phyloP scores from a whole-genome alignment of 805 yeast genomes.

The Lachancea quebecensis region DNA sequence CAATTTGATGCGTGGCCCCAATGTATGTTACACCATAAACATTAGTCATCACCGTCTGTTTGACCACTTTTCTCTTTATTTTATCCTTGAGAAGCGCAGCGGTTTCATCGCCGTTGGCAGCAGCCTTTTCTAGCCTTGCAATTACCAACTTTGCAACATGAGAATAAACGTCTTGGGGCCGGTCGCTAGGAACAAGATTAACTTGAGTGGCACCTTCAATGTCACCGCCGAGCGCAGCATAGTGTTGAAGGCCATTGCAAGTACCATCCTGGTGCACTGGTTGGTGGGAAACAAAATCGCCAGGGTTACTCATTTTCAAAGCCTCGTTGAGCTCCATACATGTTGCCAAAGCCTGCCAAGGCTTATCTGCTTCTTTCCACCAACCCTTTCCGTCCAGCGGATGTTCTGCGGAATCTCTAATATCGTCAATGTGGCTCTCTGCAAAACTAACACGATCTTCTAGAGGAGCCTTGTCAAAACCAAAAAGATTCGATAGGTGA shows the following conservation, averaged over 20 bases:
- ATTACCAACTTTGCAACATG: constrained; percentile 62
- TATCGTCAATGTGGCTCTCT: constrained; percentile 48
- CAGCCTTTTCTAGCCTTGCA: constrained; percentile 46
- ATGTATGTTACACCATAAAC: constrained; percentile 94
- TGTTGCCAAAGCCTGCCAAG: constrained; percentile 74
- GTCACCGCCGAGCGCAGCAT: constrained; percentile 85
- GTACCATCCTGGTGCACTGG: constrained; percentile 87
- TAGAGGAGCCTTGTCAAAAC: constrained; percentile 66
- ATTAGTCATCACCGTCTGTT: constrained; percentile 97
- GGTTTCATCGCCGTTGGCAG: constrained; percentile 44
- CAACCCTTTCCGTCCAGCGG: constrained; percentile 54
- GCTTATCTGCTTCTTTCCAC: constrained; percentile 74
- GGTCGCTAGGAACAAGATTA: constrained; percentile 60
- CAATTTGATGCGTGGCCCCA: constrained; percentile 88
- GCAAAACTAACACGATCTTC: constrained; percentile 54
- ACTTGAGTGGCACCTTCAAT: constrained; percentile 77
- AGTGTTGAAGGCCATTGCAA: constrained; percentile 80
- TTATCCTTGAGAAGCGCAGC: constrained; percentile 50
- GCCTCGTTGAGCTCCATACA: constrained; percentile 64
- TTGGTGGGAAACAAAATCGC: constrained; percentile 56
- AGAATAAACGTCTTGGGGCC: constrained; percentile 71
- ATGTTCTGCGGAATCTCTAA: constrained; percentile 51
- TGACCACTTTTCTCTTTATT: constrained; percentile 80
- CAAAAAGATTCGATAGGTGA: constrained; percentile 67
- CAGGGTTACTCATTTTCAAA: constrained; percentile 53